Percentiles rank a stretch among this genome's conserved stretches.
These are phyloP conservation scores for Albifimbria verrucaria DNA, from an alignment of 2,329 filamentous ascomycete genomes.

Conservation along the genomic window DNA sequence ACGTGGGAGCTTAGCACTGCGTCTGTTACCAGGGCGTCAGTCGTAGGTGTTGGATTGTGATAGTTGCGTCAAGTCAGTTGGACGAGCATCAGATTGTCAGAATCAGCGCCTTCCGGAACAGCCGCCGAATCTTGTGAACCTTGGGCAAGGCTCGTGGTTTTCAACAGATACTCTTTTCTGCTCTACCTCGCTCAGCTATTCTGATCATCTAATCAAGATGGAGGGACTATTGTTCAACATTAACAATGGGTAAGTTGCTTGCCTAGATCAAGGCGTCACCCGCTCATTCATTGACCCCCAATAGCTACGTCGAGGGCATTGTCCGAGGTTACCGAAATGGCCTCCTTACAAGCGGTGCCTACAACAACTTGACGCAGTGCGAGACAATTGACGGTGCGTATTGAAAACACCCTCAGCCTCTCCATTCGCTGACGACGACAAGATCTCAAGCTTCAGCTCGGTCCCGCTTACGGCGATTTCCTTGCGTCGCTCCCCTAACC, in stretches of 20 bases:
- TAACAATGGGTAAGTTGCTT: slow-evolving; percentile 71
- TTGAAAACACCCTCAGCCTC: background rate
- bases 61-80: slow-evolving; percentile 13
- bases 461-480: slow-evolving; percentile 95
- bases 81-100: slow-evolving; percentile 1
- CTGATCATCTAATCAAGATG: slow-evolving; percentile 51
- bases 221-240: slow-evolving; percentile 94
- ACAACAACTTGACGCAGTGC: slow-evolving; percentile 95
- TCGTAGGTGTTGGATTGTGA: background rate
- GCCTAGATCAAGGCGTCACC: slow-evolving; percentile 9
- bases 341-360: slow-evolving; percentile 85
- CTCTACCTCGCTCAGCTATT: too few relatives aligned
- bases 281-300: slow-evolving; percentile 24
- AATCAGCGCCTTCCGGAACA: too few relatives aligned
- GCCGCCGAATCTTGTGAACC: too few relatives aligned
- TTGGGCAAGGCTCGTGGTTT: too few relatives aligned
- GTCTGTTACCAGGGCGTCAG: background rate
- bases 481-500: slow-evolving; percentile 92
- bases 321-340: slow-evolving; percentile 95
- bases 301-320: slow-evolving; percentile 93
- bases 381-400: slow-evolving; percentile 87
- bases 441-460: slow-evolving; percentile 98
- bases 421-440: slow-evolving; percentile 12
- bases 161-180: too few relatives aligned
- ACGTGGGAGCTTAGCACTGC: slow-evolving; percentile 19